A percentile compares a stretch with the other conserved stretches of the same genome.
These are phyloP conservation scores for Bodo saltans DNA, from an alignment of 78 protist species.

Conservation along the genomic window DNA sequence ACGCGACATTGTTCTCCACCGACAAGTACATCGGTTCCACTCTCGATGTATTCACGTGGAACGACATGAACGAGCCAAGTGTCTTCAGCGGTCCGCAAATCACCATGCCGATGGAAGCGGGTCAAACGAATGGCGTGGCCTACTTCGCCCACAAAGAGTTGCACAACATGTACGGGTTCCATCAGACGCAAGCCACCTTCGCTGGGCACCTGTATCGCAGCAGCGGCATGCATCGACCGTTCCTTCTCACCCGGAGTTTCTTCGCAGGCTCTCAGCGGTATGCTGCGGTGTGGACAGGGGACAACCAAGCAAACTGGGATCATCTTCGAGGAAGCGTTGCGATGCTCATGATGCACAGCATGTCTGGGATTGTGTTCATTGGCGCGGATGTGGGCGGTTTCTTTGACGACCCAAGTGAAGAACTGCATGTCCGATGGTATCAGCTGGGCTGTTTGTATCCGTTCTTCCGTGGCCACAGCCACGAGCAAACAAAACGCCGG, in stretches of 20 bases:
- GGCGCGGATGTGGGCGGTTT: slow-evolving; percentile 98
- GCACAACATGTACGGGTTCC: slow-evolving; percentile 93
- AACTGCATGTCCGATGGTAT: slow-evolving; percentile 90
- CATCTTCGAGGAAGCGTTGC: slow-evolving; percentile 72
- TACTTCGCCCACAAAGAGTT: slow-evolving; percentile 85
- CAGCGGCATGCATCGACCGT: slow-evolving; percentile 72
- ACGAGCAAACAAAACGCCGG: slow-evolving; percentile 77
- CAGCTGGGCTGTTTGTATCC: slow-evolving; percentile 92
- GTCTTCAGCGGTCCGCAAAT: slow-evolving; percentile 96
- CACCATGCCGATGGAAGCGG: slow-evolving; percentile 87
- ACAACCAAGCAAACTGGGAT: slow-evolving; percentile 92
- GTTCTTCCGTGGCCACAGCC: slow-evolving; percentile 96
- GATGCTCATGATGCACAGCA: slow-evolving; percentile 72
- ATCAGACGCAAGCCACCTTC: slow-evolving; percentile 27
- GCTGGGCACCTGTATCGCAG: slow-evolving; percentile 60
- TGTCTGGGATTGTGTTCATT: slow-evolving; percentile 82
- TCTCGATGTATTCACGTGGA: slow-evolving; percentile 82
- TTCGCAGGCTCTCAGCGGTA: slow-evolving; percentile 92
- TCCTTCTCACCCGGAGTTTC: slow-evolving; percentile 93
- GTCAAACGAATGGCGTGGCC: slow-evolving; percentile 48
- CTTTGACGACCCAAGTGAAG: slow-evolving; percentile 87
- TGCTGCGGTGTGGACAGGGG: slow-evolving; percentile 99
- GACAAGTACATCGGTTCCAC: slow-evolving; percentile 82
- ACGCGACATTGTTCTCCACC: slow-evolving; percentile 70
- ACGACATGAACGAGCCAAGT: slow-evolving; percentile 98